Evolutionary conservation across 1,284 basidiomycete genomes (phyloP), one percentile per base, ranked within the genome.

Genomic region (Cerrena zonata): DNA sequence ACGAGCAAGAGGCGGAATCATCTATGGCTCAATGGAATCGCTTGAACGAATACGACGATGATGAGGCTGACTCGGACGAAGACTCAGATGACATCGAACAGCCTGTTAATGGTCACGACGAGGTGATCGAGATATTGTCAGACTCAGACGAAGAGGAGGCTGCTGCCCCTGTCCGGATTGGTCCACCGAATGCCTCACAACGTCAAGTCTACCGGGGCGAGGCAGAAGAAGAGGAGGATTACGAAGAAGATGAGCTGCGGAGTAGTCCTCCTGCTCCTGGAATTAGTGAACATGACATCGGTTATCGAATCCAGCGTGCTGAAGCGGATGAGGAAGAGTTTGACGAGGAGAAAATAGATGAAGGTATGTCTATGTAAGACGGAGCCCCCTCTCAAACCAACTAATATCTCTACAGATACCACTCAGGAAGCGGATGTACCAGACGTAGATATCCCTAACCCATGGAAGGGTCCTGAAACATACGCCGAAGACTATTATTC

Each of bases 401-500:
- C n/a, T 22, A 41, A 18, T 41, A 10, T 22, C 39, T 19, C 39
- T 22, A 7, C 18, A n/a, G 39, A 18, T 5, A 7, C 15, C 21
- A 5, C 21, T 41, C 21, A 22, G 18, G 39, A 10, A n/a, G 18
- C n/a, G 5, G 39, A 19, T 41, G 39, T 10, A 40, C 10, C 7
- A 22, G 21, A 22, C 7, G 49, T 73, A 3, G 72, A 74, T 5
- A 60, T 81, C 5, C 61, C 59, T 11, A 77, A 82, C 60, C 74
- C 73, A 15, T 81, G 79, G 79, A 63, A 59, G 23, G 75, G 74
- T 12, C 74, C 78, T 2, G 66, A 65, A 34, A 72, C 65, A 2
- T 80, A 72, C 56, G 78, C 79, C 0, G 75, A 82, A 62, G 78
- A 80, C 59, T 80, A 71, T 53, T 71, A 72, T 51, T 59, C 69